Evolutionary conservation across 2,329 filamentous ascomycete genomes (phyloP).

Genomic region (Diaporthe longicolla): DNA sequence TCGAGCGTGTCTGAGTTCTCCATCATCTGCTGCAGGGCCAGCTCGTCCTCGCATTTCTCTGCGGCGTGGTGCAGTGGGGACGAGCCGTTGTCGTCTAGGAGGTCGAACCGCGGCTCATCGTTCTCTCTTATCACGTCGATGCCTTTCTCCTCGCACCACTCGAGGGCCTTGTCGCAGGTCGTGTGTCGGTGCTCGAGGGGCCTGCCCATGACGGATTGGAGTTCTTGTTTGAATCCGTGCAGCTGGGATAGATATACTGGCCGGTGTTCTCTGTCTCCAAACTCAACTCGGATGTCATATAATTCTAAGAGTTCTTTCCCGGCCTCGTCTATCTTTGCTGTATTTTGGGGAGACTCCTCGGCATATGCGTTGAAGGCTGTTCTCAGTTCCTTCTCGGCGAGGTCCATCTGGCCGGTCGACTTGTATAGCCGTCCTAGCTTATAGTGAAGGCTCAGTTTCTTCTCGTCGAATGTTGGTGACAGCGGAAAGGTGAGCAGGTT

Average conservation of each 20-base stretch:
- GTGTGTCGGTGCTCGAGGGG: neutral
- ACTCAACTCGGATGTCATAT: slow-evolving; percentile 3
- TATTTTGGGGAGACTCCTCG: neutral
- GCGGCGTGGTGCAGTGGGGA: slow-evolving; percentile 37
- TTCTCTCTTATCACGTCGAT: neutral
- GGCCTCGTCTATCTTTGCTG: neutral
- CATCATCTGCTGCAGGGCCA: slow-evolving; percentile 34
- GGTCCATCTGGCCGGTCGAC: slow-evolving; percentile 13
- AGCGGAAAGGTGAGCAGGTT: neutral
- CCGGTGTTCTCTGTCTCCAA: neutral
- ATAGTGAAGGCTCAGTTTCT: slow-evolving; percentile 3
- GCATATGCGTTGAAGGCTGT: slow-evolving; percentile 15
- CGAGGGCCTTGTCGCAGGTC: slow-evolving; percentile 25
- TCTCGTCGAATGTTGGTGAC: neutral
- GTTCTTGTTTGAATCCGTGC: slow-evolving; percentile 22
- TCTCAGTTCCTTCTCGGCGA: slow-evolving; percentile 16
- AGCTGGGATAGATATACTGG: slow-evolving; percentile 26
- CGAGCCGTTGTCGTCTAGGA: slow-evolving; percentile 11
- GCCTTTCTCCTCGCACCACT: neutral
- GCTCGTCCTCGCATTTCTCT: slow-evolving; percentile 13
- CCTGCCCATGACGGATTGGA: slow-evolving; percentile 3
- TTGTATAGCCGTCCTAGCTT: slow-evolving; percentile 37
- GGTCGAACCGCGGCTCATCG: slow-evolving; percentile 20
- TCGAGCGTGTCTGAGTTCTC: slow-evolving; percentile 34
- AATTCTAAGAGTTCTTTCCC: slow-evolving; percentile 23